Evolutionary conservation across 805 yeast genomes (phyloP), one percentile per base, ranked within the genome.

Genomic region (Saccharomycopsis sp.): DNA sequence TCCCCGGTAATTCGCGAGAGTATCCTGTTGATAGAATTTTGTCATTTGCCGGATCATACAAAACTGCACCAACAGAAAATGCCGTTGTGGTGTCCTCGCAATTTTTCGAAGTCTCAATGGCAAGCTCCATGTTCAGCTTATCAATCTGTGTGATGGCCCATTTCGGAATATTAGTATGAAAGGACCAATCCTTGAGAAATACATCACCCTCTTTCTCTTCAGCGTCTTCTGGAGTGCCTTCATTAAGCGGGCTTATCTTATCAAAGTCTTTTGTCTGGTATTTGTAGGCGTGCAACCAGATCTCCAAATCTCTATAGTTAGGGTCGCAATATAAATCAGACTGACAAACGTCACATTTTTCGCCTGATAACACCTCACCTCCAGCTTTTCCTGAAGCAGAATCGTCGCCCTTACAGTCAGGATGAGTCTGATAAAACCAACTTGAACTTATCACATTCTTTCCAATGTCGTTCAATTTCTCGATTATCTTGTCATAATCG

Each of bases 1-100:
- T 94, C 0, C 98, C 99, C 18, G 86, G 88, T 1, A 91, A 73
- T 70, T 94, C 99, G 56, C 98, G 77, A 0, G 98, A 89, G 66
- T 81, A 90, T 0, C 99, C 99, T 0, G 89, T 83, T 5, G 87
- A 77, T n/a, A 94, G 68, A 0, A 92, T 74, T 55, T 79, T 66
- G 21, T 78, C 79, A 44, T 87, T 86, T 57, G 78, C 71, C 8
- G 56, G 40, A 34, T 60, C 57, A 0, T 83, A 92, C 2, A 94
- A 73, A 0, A 90, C 84, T 0, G 97, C 95, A 3, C 99, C 99
- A n/a, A 94, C 98, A 62, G 91, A 83, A 68, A 87, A 92, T 21
- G 96, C 97, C 0, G 96, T 87, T 37, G 80, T 81, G 0, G 96
- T 87, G 23, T 86, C 87, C 2, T 81, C 89, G 67, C 97, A 89